Evolutionary conservation across 2,329 filamentous ascomycete genomes (phyloP).

Genomic region (Aureobasidium sp.): DNA sequence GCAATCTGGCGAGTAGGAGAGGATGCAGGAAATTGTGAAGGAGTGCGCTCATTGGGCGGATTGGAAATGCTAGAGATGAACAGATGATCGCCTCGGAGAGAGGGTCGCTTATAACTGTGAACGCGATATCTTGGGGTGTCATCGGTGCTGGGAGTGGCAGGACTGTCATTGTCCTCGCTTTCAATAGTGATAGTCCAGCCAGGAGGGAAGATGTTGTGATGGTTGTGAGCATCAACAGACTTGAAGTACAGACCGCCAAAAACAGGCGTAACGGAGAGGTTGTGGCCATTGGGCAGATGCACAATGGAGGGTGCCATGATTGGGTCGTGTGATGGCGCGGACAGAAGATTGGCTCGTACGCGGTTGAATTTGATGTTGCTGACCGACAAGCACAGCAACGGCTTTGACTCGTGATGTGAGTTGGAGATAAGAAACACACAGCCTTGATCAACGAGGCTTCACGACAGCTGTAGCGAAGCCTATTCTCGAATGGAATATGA

Average conservation of each 20-base stretch:
- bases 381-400: not conserved
- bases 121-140: conserved; percentile 36
- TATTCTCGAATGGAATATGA: not conserved
- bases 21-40: conserved; percentile 67
- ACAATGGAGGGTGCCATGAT: conserved; percentile 40
- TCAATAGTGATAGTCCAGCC: conserved; percentile 89
- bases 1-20: conserved; percentile 86
- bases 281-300: conserved; percentile 81
- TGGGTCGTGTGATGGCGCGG: not conserved
- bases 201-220: conserved; percentile 66
- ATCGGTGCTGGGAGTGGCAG: conserved; percentile 14
- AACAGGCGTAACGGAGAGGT: conserved; percentile 71
- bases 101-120: conserved; percentile 67
- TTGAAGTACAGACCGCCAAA: conserved; percentile 93
- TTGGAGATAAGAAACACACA: not conserved
- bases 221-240: conserved; percentile 63
- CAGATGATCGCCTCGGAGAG: conserved; percentile 69
- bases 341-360: not conserved
- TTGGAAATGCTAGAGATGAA: conserved; percentile 91
- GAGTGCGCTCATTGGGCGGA: conserved; percentile 71
- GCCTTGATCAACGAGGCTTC: not conserved
- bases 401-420: conserved; percentile 1
- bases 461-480: not conserved
- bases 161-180: conserved; percentile 49
- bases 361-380: not conserved